Evolutionary conservation across 768 basidiomycete genomes (phyloP), one percentile per base, ranked within the genome.

Genomic region (Calocybe indica): DNA sequence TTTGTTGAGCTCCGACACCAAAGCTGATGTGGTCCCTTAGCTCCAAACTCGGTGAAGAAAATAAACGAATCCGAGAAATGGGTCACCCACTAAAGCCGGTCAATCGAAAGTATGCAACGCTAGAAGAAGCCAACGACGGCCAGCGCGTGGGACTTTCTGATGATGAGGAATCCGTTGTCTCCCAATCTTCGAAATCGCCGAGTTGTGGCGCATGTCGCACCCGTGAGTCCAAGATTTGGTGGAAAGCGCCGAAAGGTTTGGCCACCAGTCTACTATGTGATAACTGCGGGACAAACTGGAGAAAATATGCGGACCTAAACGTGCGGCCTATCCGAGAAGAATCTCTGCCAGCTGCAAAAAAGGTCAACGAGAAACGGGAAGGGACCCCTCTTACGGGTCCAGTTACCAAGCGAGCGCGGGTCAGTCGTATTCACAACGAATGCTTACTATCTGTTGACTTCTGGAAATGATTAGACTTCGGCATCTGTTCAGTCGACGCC

Each of bases 171-270:
- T 93, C 91, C 1, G 72, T 90, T 52, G 74, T 86, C 46, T 74
- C 69, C 13, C 74, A 76, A 48, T 73, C 73, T 32, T 72, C 73
- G 37, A 82, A 72, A 58, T 68, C 72, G 34, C 77, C 71, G 29
- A 79, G 73, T 51, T 96, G 92, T 58, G 91, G 88, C 33, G 88
- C 89, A 3, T 96, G 92, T 62, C 74, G 86, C 42, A 88, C 87
- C 6, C 82, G 83, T 47, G 88, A 91, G 50, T 87, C 87, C 5
- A 73, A 73, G 34, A 68, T 65, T 2, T 96, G 92, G 92, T 96
- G 91, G 91, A 89, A 88, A 62, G 91, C 92, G 10, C 93, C 92
- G 2, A 89, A 89, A 60, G 88, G 86, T 14, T 75, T 94, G n/a
- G 64, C 74, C 0, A 85, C 85, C 1, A 76, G 74, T 49, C 77